Conservation (phyloP, 2,329 filamentous ascomycete species). For the Alternaria ventricosa region DNA sequence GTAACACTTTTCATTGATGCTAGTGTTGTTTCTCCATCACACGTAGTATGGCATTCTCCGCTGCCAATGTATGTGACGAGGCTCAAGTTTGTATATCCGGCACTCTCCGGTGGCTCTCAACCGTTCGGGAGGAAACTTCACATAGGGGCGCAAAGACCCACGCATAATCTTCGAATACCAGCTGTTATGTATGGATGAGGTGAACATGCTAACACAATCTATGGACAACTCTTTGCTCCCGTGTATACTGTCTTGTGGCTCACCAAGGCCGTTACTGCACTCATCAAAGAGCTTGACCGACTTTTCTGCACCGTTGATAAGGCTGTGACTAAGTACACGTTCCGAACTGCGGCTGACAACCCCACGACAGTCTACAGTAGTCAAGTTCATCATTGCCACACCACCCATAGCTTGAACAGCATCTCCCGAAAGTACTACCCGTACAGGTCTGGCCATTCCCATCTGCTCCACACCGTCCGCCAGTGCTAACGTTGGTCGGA, state of each 20-base stretch:
- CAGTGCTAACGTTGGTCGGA: slow-evolving; percentile 34
- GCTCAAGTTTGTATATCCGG: not conserved
- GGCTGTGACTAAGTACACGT: slow-evolving; percentile 14
- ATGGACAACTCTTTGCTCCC: not conserved
- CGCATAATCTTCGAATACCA: not conserved
- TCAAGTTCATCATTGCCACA: slow-evolving; percentile 28
- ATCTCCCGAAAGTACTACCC: slow-evolving; percentile 32
- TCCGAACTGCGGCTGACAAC: slow-evolving; percentile 32
- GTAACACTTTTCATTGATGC: not conserved
- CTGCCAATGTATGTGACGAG: not conserved
- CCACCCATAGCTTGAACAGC: slow-evolving; percentile 37
- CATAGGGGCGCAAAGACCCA: not conserved
- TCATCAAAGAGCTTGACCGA: not conserved
- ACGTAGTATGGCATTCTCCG: not conserved
- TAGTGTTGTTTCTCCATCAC: not conserved
- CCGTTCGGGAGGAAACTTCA: not conserved
- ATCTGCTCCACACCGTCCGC: slow-evolving; percentile 35
- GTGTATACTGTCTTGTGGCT: not conserved
- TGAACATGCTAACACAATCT: not conserved
- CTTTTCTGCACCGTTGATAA: not conserved
- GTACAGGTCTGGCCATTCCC: slow-evolving; percentile 29
- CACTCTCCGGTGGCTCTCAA: not conserved
- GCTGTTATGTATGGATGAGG: not conserved
- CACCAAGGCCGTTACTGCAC: not conserved
- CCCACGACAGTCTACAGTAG: slow-evolving; percentile 27